Conservation (phyloP, 1,139 yeast genomes). For the Diutina scorzettiae region DNA sequence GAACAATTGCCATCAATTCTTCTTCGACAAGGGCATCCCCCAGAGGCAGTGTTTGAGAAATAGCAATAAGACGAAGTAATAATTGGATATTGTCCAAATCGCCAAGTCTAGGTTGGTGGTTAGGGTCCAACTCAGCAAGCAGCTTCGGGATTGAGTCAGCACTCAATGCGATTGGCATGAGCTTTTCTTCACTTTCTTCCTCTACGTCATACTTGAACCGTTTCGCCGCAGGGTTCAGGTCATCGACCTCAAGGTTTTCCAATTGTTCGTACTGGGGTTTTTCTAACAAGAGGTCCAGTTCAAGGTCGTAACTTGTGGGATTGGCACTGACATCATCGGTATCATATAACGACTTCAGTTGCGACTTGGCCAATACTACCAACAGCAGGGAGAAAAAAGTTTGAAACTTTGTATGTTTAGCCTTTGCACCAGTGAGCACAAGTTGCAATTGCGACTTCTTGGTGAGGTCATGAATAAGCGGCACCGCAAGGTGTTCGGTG, state of each 20-base stretch:
- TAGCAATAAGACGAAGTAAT: constrained; percentile 50
- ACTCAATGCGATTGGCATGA: constrained; percentile 50
- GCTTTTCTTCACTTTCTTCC: constrained; percentile 18
- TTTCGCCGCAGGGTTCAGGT: constrained; percentile 20
- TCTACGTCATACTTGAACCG: constrained; percentile 29
- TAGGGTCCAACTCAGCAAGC: constrained; percentile 58
- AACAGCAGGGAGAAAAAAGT: constrained; percentile 57
- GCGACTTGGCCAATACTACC: constrained; percentile 56
- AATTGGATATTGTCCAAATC: constrained; percentile 66
- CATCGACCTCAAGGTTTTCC: constrained; percentile 33
- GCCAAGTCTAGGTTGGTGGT: constrained; percentile 62
- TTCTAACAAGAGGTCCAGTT: constrained; percentile 74
- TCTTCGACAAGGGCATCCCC: constrained; percentile 66
- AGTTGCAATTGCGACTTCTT: constrained; percentile 49
- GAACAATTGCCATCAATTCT: constrained; percentile 64
- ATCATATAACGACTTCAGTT: constrained; percentile 17
- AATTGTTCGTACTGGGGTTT: constrained; percentile 55
- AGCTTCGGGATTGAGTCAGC: constrained; percentile 52
- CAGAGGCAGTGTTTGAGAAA: constrained; percentile 63
- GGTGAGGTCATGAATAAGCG: constrained; percentile 40
- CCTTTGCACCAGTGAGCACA: constrained; percentile 77
- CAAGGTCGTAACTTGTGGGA: constrained; percentile 49
- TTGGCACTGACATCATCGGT: constrained; percentile 13
- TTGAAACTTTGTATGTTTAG: constrained; percentile 81
- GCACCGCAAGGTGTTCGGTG: constrained; percentile 44